Base-by-base conservation (phyloP, 208 protist species). In the Tetramitus jugosus region DNA sequence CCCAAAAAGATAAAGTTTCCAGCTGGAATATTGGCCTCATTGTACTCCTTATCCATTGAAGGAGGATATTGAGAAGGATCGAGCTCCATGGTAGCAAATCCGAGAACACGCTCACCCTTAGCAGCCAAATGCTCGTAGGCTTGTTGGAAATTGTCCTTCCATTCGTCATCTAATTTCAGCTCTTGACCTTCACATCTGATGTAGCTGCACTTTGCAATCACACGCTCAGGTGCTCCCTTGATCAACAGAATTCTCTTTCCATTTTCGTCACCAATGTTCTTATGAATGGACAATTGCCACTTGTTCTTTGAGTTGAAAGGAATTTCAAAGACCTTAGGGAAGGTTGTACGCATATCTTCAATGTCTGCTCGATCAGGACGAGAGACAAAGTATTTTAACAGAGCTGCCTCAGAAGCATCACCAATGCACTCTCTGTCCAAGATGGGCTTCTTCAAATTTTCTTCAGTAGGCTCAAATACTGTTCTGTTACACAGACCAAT, bases 1-100 rank as follows among this genome's bases (percentile, higher is more conserved):
- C 93, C 93, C 31, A 90, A 80, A 74, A 96, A 95, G 49, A 20
- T 10, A 56, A 26, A 10, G 14, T 56, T 56, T 39, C 81, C 72
- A 17, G 72, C 77, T 61, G 46, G 56, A 76, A 45, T 14, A 7
- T 20, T 61, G 60, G 61, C 76, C 80, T 79, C 76, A n/a, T n/a
- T n/a, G n/a, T n/a, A 17, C 62, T 75, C 26, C 72, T 68, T 39
- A 20, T 56, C 49, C 49, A 26, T 10, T 56, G 20, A 56, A 26
- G 10, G 10, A 10, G 20, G 20, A 10, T 56, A 10, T 77, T 77
- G 20, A 77, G 69, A 33, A 77, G 33, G 76, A 76, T 79, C 13
- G 13, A 37, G 17, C 14, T 79, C 26, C 60, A 62, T 14, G 43
- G 52, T 64, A 26, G 49, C 49, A 26, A 60, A 60, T 10, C 68